Evolutionary conservation across 139 green algal genomes (phyloP).

Genomic region (Micromonas pusilla): DNA sequence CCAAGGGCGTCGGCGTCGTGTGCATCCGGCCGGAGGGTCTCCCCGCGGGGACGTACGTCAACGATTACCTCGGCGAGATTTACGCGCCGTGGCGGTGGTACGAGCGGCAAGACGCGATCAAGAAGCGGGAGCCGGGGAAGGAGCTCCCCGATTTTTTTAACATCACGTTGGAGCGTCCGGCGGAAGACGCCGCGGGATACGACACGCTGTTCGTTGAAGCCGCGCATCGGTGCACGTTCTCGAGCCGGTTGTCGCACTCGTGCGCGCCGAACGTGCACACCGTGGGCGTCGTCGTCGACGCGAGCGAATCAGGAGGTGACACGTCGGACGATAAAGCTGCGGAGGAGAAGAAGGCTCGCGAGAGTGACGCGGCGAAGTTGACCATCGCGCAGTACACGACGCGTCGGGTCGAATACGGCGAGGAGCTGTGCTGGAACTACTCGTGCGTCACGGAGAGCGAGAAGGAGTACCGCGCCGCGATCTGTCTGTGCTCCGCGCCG

Average conservation of each 20-base stretch:
- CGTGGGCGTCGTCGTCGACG: slow-evolving; percentile 50
- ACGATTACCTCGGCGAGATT: slow-evolving; percentile 89
- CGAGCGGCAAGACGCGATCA: slow-evolving; percentile 84
- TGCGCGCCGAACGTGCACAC: slow-evolving; percentile 89
- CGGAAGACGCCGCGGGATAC: slow-evolving; percentile 40
- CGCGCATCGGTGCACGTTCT: slow-evolving; percentile 71
- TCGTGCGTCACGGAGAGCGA: slow-evolving; percentile 73
- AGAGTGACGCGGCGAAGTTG: slow-evolving; percentile 38
- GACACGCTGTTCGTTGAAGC: slow-evolving; percentile 89
- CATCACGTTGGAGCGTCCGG: slow-evolving; percentile 75
- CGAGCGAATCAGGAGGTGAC: background rate
- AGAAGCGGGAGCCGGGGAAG: slow-evolving; percentile 51
- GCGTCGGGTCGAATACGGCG: slow-evolving; percentile 43
- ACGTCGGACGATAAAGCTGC: background rate
- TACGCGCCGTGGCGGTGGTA: slow-evolving; percentile 88
- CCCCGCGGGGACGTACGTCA: slow-evolving; percentile 68
- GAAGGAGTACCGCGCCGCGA: slow-evolving; percentile 71
- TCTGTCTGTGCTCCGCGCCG: slow-evolving; percentile 72
- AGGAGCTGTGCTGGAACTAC: slow-evolving; percentile 58
- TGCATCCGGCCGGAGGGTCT: slow-evolving; percentile 58
- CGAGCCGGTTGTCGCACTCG: slow-evolving; percentile 81
- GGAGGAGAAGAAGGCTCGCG: slow-evolving; percentile 32
- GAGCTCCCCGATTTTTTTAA: slow-evolving; percentile 93
- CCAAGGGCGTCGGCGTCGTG: slow-evolving; percentile 71
- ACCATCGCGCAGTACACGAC: slow-evolving; percentile 82